phyloP scores from a whole-genome alignment of 139 green algal species.

The Picochlorum sp. region DNA sequence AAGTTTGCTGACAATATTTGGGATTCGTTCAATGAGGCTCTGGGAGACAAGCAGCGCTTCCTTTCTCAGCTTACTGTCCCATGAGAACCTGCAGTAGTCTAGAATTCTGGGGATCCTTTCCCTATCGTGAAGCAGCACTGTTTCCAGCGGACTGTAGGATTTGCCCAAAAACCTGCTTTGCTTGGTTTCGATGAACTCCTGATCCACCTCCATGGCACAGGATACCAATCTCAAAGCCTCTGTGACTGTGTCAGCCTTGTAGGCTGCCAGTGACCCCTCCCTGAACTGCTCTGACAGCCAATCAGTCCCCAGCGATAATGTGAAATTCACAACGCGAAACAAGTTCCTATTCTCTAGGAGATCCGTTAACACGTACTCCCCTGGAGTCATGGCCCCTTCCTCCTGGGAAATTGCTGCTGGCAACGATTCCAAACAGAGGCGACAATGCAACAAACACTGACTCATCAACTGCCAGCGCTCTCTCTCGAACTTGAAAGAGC shows the following conservation, averaged over 20 bases:
- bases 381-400: constrained; percentile 12
- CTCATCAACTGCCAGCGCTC: constrained; percentile 67
- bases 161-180: neutral
- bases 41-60: constrained; percentile 1
- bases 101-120: neutral
- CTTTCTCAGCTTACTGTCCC: neutral
- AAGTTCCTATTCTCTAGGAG: constrained; percentile 34
- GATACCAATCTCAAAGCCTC: neutral
- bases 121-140: neutral
- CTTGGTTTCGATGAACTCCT: neutral
- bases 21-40: neutral
- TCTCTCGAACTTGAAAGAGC: constrained; percentile 28
- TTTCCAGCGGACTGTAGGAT: neutral
- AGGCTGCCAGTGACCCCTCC: neutral
- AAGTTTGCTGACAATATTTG: constrained; percentile 1
- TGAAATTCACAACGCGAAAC: neutral
- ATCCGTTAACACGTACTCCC: constrained; percentile 50
- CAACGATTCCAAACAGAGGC: constrained; percentile 26
- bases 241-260: neutral
- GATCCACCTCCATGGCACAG: neutral
- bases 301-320: constrained; percentile 4
- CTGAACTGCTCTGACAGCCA: neutral
- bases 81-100: constrained; percentile 1
- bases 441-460: constrained; percentile 47
- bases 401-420: constrained; percentile 6